These are phyloP conservation scores for Begonia masoniana DNA, from an alignment of 306 rosid genomes.

Conservation along the genomic window DNA sequence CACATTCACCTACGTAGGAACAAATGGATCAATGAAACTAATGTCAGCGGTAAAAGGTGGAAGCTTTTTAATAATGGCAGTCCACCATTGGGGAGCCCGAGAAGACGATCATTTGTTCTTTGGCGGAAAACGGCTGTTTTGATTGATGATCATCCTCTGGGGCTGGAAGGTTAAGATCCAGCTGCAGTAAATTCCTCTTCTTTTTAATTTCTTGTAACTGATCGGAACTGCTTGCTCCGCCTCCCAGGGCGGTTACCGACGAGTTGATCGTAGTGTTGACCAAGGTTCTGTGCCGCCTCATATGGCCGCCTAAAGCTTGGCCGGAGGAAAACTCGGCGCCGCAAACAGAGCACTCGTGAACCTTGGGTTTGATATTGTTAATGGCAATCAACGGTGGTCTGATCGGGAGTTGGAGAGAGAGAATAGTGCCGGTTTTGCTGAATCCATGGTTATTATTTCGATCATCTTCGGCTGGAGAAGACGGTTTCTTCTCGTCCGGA, in stretches of 20 bases:
- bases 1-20: no score
- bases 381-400: neutral
- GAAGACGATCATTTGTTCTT: neutral
- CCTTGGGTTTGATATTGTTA: slow-evolving; percentile 25
- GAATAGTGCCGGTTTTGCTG: neutral
- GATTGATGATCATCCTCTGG: neutral
- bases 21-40: no score
- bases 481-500: no score
- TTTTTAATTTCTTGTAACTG: neutral
- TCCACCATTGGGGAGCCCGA: neutral
- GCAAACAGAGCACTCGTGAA: slow-evolving; percentile 57
- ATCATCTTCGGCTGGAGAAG: slow-evolving; percentile 1
- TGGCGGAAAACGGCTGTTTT: neutral
- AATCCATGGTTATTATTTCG: neutral
- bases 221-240: neutral
- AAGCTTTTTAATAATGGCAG: neutral
- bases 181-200: neutral
- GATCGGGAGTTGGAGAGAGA: neutral
- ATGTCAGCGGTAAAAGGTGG: no score
- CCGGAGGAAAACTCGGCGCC: slow-evolving; percentile 55
- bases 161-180: neutral
- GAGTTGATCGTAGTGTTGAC: neutral
- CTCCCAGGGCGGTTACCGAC: no score
- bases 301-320: slow-evolving; percentile 92
- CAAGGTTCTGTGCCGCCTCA: slow-evolving; percentile 63